These are phyloP conservation scores for Phycomyces nitens DNA, from an alignment of 192 early-diverging fungal species.

Conservation along the genomic window DNA sequence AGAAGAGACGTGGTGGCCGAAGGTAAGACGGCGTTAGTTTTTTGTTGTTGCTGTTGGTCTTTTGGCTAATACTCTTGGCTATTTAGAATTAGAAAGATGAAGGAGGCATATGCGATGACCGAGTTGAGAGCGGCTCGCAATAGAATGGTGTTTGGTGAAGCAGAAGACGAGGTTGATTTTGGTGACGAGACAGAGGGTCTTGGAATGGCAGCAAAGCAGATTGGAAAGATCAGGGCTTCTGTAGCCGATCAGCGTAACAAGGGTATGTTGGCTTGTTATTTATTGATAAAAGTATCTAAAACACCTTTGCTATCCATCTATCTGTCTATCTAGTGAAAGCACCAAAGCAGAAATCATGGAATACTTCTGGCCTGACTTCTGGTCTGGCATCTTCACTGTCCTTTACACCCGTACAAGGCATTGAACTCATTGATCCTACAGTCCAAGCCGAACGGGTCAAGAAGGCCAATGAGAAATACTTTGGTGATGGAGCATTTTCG, in stretches of 20 bases:
- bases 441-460: slow-evolving; percentile 57
- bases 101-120: slow-evolving; percentile 78
- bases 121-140: slow-evolving; percentile 91
- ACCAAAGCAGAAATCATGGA: slow-evolving; percentile 50
- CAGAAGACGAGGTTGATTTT: slow-evolving; percentile 84
- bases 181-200: slow-evolving; percentile 85
- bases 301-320: slow-evolving; percentile 30
- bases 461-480: slow-evolving; percentile 69
- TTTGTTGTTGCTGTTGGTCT: background rate
- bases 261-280: slow-evolving; percentile 48
- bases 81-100: slow-evolving; percentile 68
- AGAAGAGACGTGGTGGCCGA: slow-evolving; percentile 88
- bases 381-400: slow-evolving; percentile 86
- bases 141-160: slow-evolving; percentile 86
- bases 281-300: background rate
- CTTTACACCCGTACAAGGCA: slow-evolving; percentile 93
- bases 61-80: slow-evolving; percentile 32
- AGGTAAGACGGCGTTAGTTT: slow-evolving; percentile 32
- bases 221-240: slow-evolving; percentile 74
- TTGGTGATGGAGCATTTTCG: slow-evolving; percentile 65
- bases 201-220: slow-evolving; percentile 77
- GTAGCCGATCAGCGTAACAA: slow-evolving; percentile 66
- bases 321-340: slow-evolving; percentile 41
- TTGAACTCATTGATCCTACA: slow-evolving; percentile 88
- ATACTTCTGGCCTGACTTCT: slow-evolving; percentile 52